phyloP scores from a whole-genome alignment of 257 asterid species.

The Leonotis leonurus region DNA sequence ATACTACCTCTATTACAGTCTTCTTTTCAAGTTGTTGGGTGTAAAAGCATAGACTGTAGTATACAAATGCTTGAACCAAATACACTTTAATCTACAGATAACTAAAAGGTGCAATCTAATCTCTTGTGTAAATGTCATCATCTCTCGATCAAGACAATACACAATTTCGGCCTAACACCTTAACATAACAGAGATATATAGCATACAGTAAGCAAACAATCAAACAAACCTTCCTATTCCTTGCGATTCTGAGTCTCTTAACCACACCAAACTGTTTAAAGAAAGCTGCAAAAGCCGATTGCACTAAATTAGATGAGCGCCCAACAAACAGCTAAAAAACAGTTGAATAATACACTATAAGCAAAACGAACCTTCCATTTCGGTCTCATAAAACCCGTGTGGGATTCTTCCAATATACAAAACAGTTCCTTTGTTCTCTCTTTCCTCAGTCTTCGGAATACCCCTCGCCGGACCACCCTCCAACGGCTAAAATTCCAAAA shows the following conservation, averaged over 20 bases:
- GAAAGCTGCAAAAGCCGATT: conserved; percentile 48
- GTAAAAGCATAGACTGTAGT: too few species aligned
- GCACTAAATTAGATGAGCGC: not conserved
- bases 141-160: not conserved
- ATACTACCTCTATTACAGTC: not conserved
- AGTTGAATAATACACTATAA: not conserved
- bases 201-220: not conserved
- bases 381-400: conserved; percentile 91
- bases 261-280: conserved; percentile 86
- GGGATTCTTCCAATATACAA: conserved; percentile 91
- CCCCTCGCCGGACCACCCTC: conserved; percentile 68
- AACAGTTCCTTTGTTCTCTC: conserved; percentile 55
- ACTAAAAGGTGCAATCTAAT: not conserved
- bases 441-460: conserved; percentile 31
- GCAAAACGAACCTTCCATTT: conserved; percentile 70
- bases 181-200: not conserved
- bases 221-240: conserved; percentile 73
- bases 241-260: conserved; percentile 75
- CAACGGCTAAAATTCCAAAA: conserved; percentile 42
- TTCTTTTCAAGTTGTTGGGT: too few species aligned
- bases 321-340: not conserved
- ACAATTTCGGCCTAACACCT: not conserved
- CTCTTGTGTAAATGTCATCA: not conserved
- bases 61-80: too few species aligned
- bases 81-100: too few species aligned